These are phyloP conservation scores for Podospora conica DNA, from an alignment of 495 filamentous ascomycete species.

Conservation along the genomic window DNA sequence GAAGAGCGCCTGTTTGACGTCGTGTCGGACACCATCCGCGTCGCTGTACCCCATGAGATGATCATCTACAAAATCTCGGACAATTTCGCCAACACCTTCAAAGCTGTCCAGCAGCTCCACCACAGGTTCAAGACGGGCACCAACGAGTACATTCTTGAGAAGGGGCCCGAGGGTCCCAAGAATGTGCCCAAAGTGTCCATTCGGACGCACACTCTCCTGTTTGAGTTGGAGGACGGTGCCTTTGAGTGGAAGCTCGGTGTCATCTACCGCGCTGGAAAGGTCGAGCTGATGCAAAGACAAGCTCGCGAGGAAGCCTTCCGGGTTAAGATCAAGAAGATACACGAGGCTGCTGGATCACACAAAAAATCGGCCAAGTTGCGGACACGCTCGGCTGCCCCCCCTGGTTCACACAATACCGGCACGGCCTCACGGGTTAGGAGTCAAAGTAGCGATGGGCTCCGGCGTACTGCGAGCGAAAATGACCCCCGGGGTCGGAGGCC, in stretches of 20 bases:
- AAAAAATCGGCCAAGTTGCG: conserved; percentile 43
- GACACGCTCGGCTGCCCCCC: conserved; percentile 44
- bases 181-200: conserved; percentile 77
- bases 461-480: conserved; percentile 26
- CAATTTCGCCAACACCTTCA: conserved; percentile 81
- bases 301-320: conserved; percentile 86
- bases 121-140: conserved; percentile 80
- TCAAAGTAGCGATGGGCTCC: conserved; percentile 46
- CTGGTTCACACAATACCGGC: conserved; percentile 33
- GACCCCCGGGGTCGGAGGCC: conserved; percentile 30
- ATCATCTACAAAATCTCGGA: conserved; percentile 87
- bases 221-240: conserved; percentile 90
- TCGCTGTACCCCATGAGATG: conserved; percentile 92
- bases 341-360: conserved; percentile 56
- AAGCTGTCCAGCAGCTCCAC: conserved; percentile 82
- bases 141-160: conserved; percentile 81
- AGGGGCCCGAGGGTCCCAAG: conserved; percentile 77
- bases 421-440: conserved; percentile 40
- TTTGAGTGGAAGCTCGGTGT: conserved; percentile 95
- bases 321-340: conserved; percentile 78
- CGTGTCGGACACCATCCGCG: conserved; percentile 72
- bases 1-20: conserved; percentile 84
- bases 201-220: conserved; percentile 70
- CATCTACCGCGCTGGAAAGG: conserved; percentile 81
- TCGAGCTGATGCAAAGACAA: conserved; percentile 82